A percentile compares a stretch with the other conserved stretches of the same genome.
These are phyloP conservation scores for Paraphoma chrysanthemicola DNA, from an alignment of 2,329 filamentous ascomycete genomes.

Conservation along the genomic window DNA sequence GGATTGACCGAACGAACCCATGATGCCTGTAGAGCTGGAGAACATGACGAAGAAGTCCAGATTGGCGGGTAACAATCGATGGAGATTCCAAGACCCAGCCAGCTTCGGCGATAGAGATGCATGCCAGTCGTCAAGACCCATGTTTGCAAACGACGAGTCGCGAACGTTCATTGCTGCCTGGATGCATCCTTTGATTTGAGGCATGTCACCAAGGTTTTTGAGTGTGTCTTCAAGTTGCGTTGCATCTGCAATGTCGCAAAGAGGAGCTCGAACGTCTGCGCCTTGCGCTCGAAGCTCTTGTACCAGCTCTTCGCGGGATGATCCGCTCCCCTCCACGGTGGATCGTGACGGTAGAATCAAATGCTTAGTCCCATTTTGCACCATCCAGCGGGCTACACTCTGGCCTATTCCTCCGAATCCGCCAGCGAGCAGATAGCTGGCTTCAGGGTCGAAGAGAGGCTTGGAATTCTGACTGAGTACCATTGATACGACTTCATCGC, in stretches of 20 bases:
- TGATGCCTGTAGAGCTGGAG: conserved; percentile 26
- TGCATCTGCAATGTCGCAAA: conserved; percentile 24
- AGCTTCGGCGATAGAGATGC: conserved; percentile 36
- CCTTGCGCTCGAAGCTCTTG: conserved; percentile 12
- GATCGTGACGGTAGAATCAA: conserved; percentile 26
- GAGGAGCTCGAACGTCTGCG: conserved; percentile 13
- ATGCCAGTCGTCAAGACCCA: conserved; percentile 21
- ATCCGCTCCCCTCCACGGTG: conserved; percentile 6
- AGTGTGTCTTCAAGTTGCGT: conserved; percentile 10
- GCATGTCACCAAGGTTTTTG: conserved; percentile 11
- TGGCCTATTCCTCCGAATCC: conserved; percentile 34
- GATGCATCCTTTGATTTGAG: conserved; percentile 31
- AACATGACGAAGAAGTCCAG: conserved; percentile 37
- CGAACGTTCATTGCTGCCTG: conserved; percentile 28
- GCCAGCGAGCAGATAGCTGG: conserved; percentile 31
- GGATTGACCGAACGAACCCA: conserved; percentile 27
- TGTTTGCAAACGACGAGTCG: conserved; percentile 26
- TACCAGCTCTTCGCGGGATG: conserved; percentile 9
- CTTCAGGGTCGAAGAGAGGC: conserved; percentile 13
- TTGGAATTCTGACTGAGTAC: conserved; percentile 1
- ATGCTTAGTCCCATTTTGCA: conserved; percentile 24
- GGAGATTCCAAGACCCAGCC: conserved; percentile 41
- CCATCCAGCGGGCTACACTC: conserved; percentile 26
- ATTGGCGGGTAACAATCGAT: conserved; percentile 14
- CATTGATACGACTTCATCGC: conserved; percentile 11